These are phyloP conservation scores for Coemansia guatemalensis DNA, from an alignment of 192 early-diverging fungal genomes.

Conservation along the genomic window DNA sequence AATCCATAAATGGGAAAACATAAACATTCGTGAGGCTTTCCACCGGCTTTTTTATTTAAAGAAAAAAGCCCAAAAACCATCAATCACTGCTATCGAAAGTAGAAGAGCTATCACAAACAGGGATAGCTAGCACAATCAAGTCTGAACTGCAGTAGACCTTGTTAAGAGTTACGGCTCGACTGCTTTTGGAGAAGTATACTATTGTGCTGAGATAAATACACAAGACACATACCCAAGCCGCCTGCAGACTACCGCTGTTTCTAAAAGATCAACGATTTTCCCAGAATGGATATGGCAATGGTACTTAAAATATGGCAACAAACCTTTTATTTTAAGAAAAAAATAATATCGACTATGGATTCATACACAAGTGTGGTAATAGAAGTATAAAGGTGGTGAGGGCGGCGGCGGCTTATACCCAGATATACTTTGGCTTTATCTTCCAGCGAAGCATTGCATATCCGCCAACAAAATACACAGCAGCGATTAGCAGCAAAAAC, in stretches of 20 bases:
- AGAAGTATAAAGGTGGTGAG: neutral
- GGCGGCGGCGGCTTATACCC: slow-evolving; percentile 18
- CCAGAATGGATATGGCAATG: neutral
- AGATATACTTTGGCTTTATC: slow-evolving; percentile 51
- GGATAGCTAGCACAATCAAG: neutral
- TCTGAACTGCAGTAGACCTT: neutral
- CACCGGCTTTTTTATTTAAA: neutral
- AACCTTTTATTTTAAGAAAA: neutral
- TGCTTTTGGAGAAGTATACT: neutral
- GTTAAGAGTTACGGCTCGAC: neutral
- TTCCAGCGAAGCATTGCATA: slow-evolving; percentile 52
- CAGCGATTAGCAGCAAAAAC: slow-evolving; percentile 32
- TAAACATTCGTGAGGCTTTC: neutral
- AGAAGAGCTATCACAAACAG: neutral
- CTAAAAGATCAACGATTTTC: neutral
- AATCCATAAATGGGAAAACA: neutral
- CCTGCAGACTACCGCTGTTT: neutral
- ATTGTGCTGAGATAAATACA: neutral
- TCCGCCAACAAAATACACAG: slow-evolving; percentile 22
- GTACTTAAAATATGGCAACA: neutral
- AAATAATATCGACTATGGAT: neutral
- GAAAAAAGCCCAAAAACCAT: neutral
- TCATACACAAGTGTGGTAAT: neutral
- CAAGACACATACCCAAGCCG: neutral
- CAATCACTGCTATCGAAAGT: neutral